Conservation (phyloP, 495 filamentous ascomycete species). For the Tuber brumale region DNA sequence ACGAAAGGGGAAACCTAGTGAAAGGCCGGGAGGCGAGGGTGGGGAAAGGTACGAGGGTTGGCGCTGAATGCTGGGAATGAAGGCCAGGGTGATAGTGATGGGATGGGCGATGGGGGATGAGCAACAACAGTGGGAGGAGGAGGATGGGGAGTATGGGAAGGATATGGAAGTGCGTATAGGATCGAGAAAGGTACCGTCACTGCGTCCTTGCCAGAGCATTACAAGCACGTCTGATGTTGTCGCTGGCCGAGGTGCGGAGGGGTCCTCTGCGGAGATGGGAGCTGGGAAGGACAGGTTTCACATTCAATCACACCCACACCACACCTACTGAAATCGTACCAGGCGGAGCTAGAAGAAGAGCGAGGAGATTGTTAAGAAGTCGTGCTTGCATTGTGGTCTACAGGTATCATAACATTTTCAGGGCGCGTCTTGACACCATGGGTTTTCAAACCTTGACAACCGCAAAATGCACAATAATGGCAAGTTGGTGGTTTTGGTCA, state of each 20-base stretch:
- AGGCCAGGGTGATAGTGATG: slow-evolving; percentile 41
- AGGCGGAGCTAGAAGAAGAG: neutral
- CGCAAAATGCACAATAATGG: too few relatives aligned
- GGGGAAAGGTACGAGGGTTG: neutral
- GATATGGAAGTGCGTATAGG: slow-evolving; percentile 19
- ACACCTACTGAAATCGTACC: neutral
- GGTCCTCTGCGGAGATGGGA: neutral
- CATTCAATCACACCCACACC: neutral
- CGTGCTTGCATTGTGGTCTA: neutral
- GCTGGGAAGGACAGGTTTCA: slow-evolving; percentile 1
- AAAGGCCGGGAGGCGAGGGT: neutral
- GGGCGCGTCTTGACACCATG: too few relatives aligned
- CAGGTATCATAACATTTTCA: neutral
- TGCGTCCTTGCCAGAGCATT: neutral
- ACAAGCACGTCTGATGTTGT: slow-evolving; percentile 1
- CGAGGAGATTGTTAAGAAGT: neutral
- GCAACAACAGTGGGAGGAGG: slow-evolving; percentile 20
- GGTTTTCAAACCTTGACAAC: too few relatives aligned
- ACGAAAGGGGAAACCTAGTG: slow-evolving; percentile 43
- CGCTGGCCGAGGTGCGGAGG: neutral
- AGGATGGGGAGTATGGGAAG: slow-evolving; percentile 34
- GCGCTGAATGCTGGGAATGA: neutral
- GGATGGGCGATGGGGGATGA: slow-evolving; percentile 29
- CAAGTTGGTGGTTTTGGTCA: too few relatives aligned
- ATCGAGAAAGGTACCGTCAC: slow-evolving; percentile 4